phyloP scores from a whole-genome alignment of 169 alveolate genomes.

The Fabrea salina region DNA sequence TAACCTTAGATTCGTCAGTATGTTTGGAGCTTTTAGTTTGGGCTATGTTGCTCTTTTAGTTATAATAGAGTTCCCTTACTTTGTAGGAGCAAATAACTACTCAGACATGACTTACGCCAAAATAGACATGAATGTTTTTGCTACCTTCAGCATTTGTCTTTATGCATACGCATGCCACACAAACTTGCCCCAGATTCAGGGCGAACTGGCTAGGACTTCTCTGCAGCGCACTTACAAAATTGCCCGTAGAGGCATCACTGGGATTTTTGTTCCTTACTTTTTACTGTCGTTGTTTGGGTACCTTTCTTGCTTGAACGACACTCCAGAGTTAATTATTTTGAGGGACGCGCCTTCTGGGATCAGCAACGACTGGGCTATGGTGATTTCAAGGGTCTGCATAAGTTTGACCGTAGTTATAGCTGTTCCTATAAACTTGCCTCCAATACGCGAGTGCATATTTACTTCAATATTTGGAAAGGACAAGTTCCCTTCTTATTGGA shows the following conservation, averaged over 20 bases:
- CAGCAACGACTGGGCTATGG: conserved; percentile 5
- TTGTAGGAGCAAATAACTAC: neutral
- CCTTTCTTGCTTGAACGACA: neutral
- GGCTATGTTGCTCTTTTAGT: neutral
- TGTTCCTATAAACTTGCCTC: conserved; percentile 29
- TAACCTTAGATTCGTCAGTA: neutral
- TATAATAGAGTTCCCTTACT: conserved; percentile 7
- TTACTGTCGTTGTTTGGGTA: neutral
- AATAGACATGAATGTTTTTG: neutral
- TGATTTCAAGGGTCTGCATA: conserved; percentile 8
- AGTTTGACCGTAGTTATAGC: neutral
- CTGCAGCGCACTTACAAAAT: conserved; percentile 3
- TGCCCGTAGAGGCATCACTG: neutral
- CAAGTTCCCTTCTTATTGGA: neutral
- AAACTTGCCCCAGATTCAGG: neutral
- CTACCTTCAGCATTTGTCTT: neutral
- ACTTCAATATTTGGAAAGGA: neutral
- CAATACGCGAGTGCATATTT: neutral
- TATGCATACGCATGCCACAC: conserved; percentile 19
- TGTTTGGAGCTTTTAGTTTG: neutral
- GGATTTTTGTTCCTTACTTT: neutral
- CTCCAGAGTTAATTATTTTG: conserved; percentile 1
- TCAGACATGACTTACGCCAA: neutral
- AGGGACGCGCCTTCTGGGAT: neutral
- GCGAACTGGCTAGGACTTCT: neutral